A percentile compares a stretch with the other conserved stretches of the same genome.
Conservation (phyloP, 2,329 filamentous ascomycete species). For the Zopfia rhizophila region DNA sequence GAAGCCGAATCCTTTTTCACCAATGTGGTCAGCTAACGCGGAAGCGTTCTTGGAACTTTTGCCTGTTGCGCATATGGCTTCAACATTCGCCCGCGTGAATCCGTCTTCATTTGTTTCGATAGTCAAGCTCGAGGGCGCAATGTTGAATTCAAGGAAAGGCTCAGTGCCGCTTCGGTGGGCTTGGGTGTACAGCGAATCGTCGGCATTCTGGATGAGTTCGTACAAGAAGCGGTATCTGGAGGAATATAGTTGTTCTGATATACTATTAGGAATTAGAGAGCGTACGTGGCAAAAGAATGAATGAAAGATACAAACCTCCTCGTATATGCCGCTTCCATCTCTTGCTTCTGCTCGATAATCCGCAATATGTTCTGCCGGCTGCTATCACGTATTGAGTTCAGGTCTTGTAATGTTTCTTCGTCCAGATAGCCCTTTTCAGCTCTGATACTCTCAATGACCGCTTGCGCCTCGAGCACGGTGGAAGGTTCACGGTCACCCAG, state of each 20-base stretch:
- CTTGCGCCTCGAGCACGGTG: constrained; percentile 21
- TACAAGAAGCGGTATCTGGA: constrained; percentile 38
- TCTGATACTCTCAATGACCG: constrained; percentile 25
- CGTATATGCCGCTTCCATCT: constrained; percentile 29
- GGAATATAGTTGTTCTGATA: constrained; percentile 35
- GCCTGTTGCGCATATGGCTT: constrained; percentile 51
- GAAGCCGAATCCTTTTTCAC: constrained; percentile 53
- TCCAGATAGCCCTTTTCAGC: constrained; percentile 30
- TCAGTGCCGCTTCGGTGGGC: background rate
- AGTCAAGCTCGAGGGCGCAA: constrained; percentile 44
- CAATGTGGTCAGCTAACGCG: constrained; percentile 36
- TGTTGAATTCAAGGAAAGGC: constrained; percentile 34
- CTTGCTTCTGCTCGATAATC: constrained; percentile 16
- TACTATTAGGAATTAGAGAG: constrained; percentile 12
- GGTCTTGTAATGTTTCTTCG: constrained; percentile 16
- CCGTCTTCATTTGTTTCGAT: constrained; percentile 59
- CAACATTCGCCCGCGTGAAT: constrained; percentile 48
- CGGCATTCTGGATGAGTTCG: constrained; percentile 55
- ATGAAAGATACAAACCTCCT: constrained; percentile 17
- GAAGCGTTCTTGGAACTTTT: constrained; percentile 48
- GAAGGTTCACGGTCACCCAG: constrained; percentile 29
- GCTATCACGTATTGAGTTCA: constrained; percentile 11
- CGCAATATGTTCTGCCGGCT: constrained; percentile 16
- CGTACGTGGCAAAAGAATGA: background rate
- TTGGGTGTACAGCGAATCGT: constrained; percentile 50